Evolutionary conservation across 2,329 filamentous ascomycete genomes (phyloP), one percentile per base, ranked within the genome.

Genomic region (Boeremia lycopersici): DNA sequence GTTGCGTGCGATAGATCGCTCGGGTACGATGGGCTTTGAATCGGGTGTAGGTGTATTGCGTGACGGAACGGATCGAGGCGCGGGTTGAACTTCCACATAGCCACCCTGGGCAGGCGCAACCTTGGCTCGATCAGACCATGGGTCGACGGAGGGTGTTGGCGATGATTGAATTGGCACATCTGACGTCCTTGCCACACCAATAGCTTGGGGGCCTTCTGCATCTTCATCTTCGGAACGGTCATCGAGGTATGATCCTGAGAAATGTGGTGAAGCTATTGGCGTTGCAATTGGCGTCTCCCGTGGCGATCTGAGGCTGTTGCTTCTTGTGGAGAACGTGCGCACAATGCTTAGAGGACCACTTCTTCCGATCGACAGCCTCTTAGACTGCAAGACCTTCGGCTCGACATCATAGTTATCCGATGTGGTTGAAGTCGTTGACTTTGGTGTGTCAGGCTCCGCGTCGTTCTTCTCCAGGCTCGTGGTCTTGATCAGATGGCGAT

Each of bases 121-220:
- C 31, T 62, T 61, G 33, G 62, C 61, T 26, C 55, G 58, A 35
- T 62, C 60, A 33, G 48, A 26, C 23, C 53, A 43, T 7, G 50
- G 44, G 19, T 70, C 68, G 10, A 30, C 46, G 17, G 67, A 62
- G 31, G 71, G 66, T 11, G 68, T 68, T 11, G 70, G 67, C 2
- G 67, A 60, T 23, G 68, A 60, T 30, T 61, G 62, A 33, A 76
- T 71, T 12, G 70, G 69, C 13, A 72, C 60, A 59, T 79, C 72
- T 11, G 78, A 76, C 6, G 77, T 78, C 43, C 63, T 74, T 15
- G 77, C 78, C 34, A 79, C 65, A 42, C 78, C 77, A 57, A 79
- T 79, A 39, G 69, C 72, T 25, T 67, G 58, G 3, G 60, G 47
- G 25, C 56, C 61, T n/a, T 59, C 53, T 2, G 58, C 29, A 6